Base-by-base conservation (phyloP, 78 protist genomes). In the Emiliania huxleyi region DNA sequence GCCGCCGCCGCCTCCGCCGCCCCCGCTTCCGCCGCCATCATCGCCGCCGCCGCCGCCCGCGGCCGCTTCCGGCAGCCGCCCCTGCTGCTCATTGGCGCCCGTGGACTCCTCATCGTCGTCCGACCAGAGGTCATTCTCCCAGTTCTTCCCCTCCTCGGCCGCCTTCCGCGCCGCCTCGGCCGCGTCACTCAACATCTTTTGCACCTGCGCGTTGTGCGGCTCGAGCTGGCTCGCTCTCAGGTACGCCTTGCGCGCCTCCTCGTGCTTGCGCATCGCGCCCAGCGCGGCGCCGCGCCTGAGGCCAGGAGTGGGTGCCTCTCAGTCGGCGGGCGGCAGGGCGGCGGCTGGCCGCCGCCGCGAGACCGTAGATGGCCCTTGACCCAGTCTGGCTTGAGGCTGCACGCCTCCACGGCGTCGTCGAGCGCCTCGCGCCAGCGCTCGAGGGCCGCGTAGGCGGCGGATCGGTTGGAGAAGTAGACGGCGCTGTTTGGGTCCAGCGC, bases 331-430 rank as follows among this genome's bases (percentile, higher is more conserved):
- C n/a, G n/a, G n/a, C n/a, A n/a, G n/a, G n/a, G n/a, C n/a, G n/a
- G n/a, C n/a, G n/a, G n/a, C n/a, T n/a, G n/a, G n/a, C n/a, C n/a
- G n/a, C n/a, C n/a, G n/a, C n/a, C n/a, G n/a, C n/a, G n/a, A n/a
- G n/a, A n/a, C n/a, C n/a, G n/a, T n/a, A n/a, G n/a, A n/a, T 77
- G 29, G 26, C 85, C 85, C 46, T 77, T 77, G 48, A 77, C 85
- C 35, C 15, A 77, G 25, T 23, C 23, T n/a, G 85, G 48, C 35
- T 77, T 8, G 18, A 40, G 48, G 18, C 3, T 35, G 29, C 11
- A 1, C 48, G 48, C 44, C n/a, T 40, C 25, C 35, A 0, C 2
- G 26, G 85, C 85, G 23, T 77, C 85, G 4, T 11, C 85, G 1
- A 40, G 48, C 11, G 85, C 85, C 46, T 77, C 85, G 44, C 46